Conservation (phyloP, 768 basidiomycete genomes). For the Amyloporia xantha region DNA sequence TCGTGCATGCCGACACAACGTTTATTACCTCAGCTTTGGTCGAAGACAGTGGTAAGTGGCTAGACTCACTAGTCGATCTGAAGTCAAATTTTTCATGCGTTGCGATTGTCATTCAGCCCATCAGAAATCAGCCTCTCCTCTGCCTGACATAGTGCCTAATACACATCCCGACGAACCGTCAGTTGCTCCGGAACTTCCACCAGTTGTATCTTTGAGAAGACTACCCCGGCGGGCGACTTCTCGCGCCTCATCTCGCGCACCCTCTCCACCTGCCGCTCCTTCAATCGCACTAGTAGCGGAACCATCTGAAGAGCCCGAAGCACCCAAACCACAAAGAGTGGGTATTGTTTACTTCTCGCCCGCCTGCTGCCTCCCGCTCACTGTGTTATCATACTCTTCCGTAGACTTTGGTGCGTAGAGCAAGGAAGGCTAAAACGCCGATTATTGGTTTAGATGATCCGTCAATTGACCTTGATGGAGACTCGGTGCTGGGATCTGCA, state of each 20-base stretch:
- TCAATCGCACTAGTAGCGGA: not conserved
- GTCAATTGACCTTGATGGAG: slow-evolving; percentile 26
- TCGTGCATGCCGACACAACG: slow-evolving; percentile 30
- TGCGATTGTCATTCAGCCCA: not conserved
- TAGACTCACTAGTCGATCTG: not conserved
- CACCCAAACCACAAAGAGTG: slow-evolving; percentile 23
- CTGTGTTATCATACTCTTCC: not conserved
- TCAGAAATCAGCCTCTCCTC: slow-evolving; percentile 22
- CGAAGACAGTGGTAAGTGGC: slow-evolving; percentile 7
- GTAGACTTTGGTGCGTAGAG: slow-evolving; percentile 40
- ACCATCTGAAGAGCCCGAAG: slow-evolving; percentile 1
- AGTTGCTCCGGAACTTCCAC: slow-evolving; percentile 20
- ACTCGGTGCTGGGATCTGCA: not conserved
- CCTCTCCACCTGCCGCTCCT: slow-evolving; percentile 20
- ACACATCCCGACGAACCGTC: slow-evolving; percentile 47
- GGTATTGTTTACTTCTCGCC: not conserved
- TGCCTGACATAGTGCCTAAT: slow-evolving; percentile 47
- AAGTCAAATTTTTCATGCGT: not conserved
- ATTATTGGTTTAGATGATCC: slow-evolving; percentile 42
- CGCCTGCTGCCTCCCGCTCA: slow-evolving; percentile 27
- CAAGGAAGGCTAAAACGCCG: slow-evolving; percentile 29
- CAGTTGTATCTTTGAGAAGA: slow-evolving; percentile 12
- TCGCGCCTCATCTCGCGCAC: slow-evolving; percentile 35
- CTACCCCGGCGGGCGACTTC: slow-evolving; percentile 35
- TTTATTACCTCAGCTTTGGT: slow-evolving; percentile 30